These are phyloP conservation scores for Plantago major DNA, from an alignment of 257 asterid genomes.

Conservation along the genomic window DNA sequence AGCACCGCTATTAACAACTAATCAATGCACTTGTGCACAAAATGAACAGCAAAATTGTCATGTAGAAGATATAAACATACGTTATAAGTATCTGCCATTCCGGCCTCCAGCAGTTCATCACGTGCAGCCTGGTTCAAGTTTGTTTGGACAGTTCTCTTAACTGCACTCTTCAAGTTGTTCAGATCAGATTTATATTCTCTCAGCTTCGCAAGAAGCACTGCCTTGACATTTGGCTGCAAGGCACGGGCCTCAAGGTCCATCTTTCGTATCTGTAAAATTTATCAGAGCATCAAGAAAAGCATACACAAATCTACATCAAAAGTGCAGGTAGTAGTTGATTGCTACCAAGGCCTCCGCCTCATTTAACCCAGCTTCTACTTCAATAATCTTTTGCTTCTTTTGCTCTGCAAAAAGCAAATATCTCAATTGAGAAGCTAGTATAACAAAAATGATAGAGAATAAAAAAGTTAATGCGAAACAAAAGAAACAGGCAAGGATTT, in stretches of 20 bases:
- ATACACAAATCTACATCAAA: background rate
- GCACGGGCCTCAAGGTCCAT: conserved; percentile 88
- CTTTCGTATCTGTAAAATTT: conserved; percentile 51
- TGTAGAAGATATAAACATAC: conserved; percentile 30
- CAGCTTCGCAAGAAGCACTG: conserved; percentile 73
- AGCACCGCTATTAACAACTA: background rate
- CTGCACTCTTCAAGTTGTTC: conserved; percentile 62
- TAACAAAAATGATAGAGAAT: background rate
- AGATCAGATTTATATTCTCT: conserved; percentile 83
- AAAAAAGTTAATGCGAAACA: background rate
- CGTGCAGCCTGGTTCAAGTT: conserved; percentile 69
- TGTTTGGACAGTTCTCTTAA: conserved; percentile 50
- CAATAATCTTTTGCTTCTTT: conserved; percentile 67
- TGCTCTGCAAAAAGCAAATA: conserved; percentile 45
- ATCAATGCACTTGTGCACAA: background rate
- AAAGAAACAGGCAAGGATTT: background rate
- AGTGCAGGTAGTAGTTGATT: background rate
- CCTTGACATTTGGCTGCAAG: conserved; percentile 71
- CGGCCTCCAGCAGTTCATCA: conserved; percentile 79
- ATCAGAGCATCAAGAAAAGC: conserved; percentile 16
- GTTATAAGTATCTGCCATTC: conserved; percentile 69
- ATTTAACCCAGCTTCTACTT: conserved; percentile 57
- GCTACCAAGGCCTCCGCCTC: conserved; percentile 80
- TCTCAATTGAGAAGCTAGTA: background rate
- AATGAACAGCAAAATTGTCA: background rate